Conservation (phyloP, 495 filamentous ascomycete species). For the Penicillium alfredii region DNA sequence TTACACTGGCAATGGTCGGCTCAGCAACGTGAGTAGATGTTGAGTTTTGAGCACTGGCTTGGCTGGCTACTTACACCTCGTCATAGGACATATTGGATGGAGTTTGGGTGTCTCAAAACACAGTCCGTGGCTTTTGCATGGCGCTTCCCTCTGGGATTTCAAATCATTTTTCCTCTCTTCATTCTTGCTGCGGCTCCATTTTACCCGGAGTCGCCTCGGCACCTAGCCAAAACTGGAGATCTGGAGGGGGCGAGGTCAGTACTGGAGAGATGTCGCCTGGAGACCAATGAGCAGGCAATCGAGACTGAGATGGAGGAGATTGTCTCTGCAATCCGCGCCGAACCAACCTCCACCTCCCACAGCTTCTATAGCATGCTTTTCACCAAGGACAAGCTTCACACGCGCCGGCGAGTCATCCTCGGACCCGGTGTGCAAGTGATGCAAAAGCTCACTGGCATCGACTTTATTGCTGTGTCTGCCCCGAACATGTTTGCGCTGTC, state of each 20-base stretch:
- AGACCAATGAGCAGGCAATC: conserved; percentile 10
- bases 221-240: conserved; percentile 45
- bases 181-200: conserved; percentile 22
- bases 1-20: conserved; percentile 19
- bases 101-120: conserved; percentile 40
- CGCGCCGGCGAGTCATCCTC: conserved; percentile 38
- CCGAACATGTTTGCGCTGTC: conserved; percentile 27
- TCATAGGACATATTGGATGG: conserved; percentile 50
- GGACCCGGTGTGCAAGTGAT: conserved; percentile 43
- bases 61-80: conserved; percentile 30
- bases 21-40: conserved; percentile 32
- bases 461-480: conserved; percentile 31
- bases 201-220: conserved; percentile 51
- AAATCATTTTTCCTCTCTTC: conserved; percentile 22
- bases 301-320: conserved; percentile 27
- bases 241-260: conserved; percentile 37
- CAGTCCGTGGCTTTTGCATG: conserved; percentile 24
- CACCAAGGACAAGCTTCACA: conserved; percentile 20
- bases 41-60: conserved; percentile 34
- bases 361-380: conserved; percentile 19
- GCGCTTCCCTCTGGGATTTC: conserved; percentile 33
- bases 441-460: conserved; percentile 39
- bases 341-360: conserved; percentile 18
- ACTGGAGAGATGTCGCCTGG: conserved; percentile 19
- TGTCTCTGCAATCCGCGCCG: conserved; percentile 15